phyloP scores from a whole-genome alignment of 2,329 filamentous ascomycete genomes.

The Myriosclerotinia duriaeana region DNA sequence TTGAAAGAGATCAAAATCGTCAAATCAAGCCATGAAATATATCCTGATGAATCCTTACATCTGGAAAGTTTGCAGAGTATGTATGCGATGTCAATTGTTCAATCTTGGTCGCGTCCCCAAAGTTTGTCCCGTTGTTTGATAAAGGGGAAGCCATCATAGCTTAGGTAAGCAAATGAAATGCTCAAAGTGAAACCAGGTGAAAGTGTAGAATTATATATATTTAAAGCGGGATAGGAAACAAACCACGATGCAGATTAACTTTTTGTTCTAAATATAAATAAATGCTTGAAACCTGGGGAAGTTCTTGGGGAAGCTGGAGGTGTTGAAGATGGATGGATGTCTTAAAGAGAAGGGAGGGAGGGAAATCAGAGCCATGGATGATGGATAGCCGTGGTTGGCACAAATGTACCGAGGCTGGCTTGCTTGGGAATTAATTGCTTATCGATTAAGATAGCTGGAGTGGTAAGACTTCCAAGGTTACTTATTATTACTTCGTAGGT shows the following conservation, averaged over 20 bases:
- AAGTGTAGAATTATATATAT: neutral
- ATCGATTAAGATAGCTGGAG: no score
- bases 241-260: neutral
- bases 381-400: neutral
- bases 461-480: no score
- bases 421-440: neutral
- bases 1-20: neutral
- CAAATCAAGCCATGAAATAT: neutral
- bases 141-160: conserved; percentile 13
- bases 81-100: conserved; percentile 53
- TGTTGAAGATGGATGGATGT: neutral
- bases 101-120: conserved; percentile 48
- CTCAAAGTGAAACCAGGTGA: neutral
- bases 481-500: no score
- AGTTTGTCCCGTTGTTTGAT: conserved; percentile 13
- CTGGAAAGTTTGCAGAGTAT: conserved; percentile 55
- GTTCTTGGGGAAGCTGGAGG: neutral
- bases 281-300: neutral
- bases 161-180: neutral
- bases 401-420: conserved; percentile 1
- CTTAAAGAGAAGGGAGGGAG: neutral
- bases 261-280: neutral
- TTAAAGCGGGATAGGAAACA: neutral
- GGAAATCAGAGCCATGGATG: neutral
- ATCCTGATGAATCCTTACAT: conserved; percentile 29